A percentile compares a stretch with the other conserved stretches of the same genome.
phyloP scores from a whole-genome alignment of 2,329 filamentous ascomycete genomes.

The Fusarium chuoi region DNA sequence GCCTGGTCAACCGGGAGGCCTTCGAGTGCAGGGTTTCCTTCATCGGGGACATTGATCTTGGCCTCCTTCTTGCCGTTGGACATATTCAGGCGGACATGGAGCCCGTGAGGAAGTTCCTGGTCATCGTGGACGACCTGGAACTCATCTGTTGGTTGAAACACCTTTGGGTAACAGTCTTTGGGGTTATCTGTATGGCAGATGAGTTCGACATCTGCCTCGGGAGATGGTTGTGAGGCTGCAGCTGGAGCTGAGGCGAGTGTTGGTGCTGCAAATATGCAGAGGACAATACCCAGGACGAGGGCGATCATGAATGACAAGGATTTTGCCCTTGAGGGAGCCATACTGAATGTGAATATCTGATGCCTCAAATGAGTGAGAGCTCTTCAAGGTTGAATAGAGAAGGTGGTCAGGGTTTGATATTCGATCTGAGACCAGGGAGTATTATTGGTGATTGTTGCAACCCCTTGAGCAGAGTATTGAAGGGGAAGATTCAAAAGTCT shows the following conservation, averaged over 20 bases:
- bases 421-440: slow-evolving; percentile 1
- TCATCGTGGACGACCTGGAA: slow-evolving; percentile 72
- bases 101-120: slow-evolving; percentile 71
- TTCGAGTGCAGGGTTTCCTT: slow-evolving; percentile 58
- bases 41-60: slow-evolving; percentile 70
- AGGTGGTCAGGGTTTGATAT: background rate
- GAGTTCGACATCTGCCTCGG: slow-evolving; percentile 60
- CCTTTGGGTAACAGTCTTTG: slow-evolving; percentile 71
- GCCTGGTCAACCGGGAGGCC: slow-evolving; percentile 64
- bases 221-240: slow-evolving; percentile 45
- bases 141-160: slow-evolving; percentile 72
- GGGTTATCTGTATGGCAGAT: slow-evolving; percentile 72
- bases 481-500: background rate
- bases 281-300: slow-evolving; percentile 43
- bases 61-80: slow-evolving; percentile 72
- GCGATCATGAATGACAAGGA: slow-evolving; percentile 33
- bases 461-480: slow-evolving; percentile 4
- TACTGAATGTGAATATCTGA: slow-evolving; percentile 3
- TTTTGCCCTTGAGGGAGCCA: slow-evolving; percentile 42
- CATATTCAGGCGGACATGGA: slow-evolving; percentile 74
- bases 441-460: background rate
- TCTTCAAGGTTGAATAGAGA: background rate
- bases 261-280: slow-evolving; percentile 42
- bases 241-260: slow-evolving; percentile 45
- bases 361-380: background rate